phyloP scores from a whole-genome alignment of 2,329 filamentous ascomycete species.

The Penicillium verrucosum region DNA sequence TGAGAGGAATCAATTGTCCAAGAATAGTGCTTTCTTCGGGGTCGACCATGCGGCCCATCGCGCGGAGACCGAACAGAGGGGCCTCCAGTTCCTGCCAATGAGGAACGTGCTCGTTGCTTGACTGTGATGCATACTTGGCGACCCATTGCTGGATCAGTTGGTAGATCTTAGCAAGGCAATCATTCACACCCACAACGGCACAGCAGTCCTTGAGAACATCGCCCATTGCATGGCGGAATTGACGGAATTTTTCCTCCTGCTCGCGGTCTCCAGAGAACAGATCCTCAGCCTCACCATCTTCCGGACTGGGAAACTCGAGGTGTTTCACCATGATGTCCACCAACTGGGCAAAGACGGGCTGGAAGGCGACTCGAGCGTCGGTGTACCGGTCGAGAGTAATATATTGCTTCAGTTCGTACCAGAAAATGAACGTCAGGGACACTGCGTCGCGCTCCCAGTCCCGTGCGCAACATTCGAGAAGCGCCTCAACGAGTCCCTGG shows the following conservation, averaged over 20 bases:
- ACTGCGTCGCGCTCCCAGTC: constrained; percentile 90
- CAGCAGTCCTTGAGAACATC: constrained; percentile 97
- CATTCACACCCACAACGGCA: constrained; percentile 88
- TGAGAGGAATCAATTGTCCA: constrained; percentile 84
- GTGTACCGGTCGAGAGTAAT: constrained; percentile 87
- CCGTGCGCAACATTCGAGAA: constrained; percentile 85
- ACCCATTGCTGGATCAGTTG: constrained; percentile 85
- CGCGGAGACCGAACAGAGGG: constrained; percentile 89
- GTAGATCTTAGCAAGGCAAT: constrained; percentile 87
- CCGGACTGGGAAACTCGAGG: constrained; percentile 78
- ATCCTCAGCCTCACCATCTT: constrained; percentile 68
- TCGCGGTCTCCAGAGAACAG: constrained; percentile 95
- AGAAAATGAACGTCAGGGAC: constrained; percentile 91
- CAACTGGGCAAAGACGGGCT: constrained; percentile 80
- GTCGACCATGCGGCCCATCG: constrained; percentile 94
- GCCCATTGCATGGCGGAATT: constrained; percentile 95
- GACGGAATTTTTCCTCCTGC: constrained; percentile 92
- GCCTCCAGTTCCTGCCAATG: constrained; percentile 97
- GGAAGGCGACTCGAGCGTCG: constrained; percentile 69
- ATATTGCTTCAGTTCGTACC: constrained; percentile 98
- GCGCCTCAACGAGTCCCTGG: constrained; percentile 77
- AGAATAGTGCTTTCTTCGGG: constrained; percentile 82
- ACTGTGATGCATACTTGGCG: constrained; percentile 72
- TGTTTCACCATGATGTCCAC: constrained; percentile 92
- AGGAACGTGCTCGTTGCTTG: constrained; percentile 70